Evolutionary conservation across 2,329 filamentous ascomycete species (phyloP), one percentile per base, ranked within the genome.

Genomic region (Mycosphaerella arachidis): DNA sequence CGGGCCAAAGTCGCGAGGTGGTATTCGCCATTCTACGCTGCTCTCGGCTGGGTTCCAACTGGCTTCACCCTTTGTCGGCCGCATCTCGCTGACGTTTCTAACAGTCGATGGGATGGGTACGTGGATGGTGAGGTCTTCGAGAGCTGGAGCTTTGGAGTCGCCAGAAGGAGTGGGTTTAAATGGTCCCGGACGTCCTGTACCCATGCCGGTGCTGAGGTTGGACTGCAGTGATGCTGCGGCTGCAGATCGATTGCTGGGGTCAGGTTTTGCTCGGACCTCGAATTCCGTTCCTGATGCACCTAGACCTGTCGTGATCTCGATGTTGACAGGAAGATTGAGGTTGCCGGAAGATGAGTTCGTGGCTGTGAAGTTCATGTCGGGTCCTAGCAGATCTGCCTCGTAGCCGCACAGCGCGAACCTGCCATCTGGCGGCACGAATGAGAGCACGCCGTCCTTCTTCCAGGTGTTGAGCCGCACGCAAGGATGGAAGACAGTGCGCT

Each of bases 341-440:
- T 79, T 64, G 30, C 52, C 63, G 9, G 56, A 57, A n/a, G 57
- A 55, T 52, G 43, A 63, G 54, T 64, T 68, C 33, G 51, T 54
- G 43, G 59, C 63, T 30, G 60, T 69, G 52, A 69, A 61, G 48
- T 64, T 63, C 45, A 59, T 81, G 16, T 86, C 83, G 53, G 88
- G 84, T 0, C 92, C 92, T 12, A 97, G 80, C 24, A 99, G 77
- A 73, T 99, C 91, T 20, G 96, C 91, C 74, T 97, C 93, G 72
- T 99, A 99, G 24, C 92, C 92, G 33, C 92, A 92, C 18, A 99
- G 81, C 45, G 96, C 89, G 73, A 97, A 99, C 48, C 91, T 85
- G 33, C 94, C 94, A 73, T 99, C 94, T 0, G 94, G 94, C 1
- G 94, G 94, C 12, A 99, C 85, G 70, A 99, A 99, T 71, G 91